A percentile compares a stretch with the other conserved stretches of the same genome.
Evolutionary conservation across 2,329 filamentous ascomycete genomes (phyloP).

Genomic region (Pleomassaria siparia): DNA sequence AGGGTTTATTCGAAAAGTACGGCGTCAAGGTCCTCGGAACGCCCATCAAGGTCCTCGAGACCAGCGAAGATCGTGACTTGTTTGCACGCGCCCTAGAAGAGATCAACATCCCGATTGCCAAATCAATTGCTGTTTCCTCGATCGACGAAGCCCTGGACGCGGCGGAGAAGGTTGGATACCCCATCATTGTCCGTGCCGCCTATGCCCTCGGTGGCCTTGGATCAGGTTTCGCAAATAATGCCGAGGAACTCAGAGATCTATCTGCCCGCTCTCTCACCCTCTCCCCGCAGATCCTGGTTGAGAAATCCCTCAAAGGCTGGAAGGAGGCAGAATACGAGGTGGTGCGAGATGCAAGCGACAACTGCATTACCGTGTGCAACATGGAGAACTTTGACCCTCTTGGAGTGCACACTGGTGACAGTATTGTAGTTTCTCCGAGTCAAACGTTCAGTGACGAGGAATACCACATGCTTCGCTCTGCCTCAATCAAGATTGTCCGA

Average conservation of each 20-base stretch:
- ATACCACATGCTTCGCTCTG: conserved; percentile 98
- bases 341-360: conserved; percentile 93
- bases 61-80: conserved; percentile 92
- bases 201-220: conserved; percentile 96
- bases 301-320: conserved; percentile 99
- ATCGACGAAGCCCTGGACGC: conserved; percentile 90
- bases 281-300: conserved; percentile 93
- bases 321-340: conserved; percentile 99
- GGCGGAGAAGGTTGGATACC: conserved; percentile 85
- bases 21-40: conserved; percentile 95
- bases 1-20: conserved; percentile 93
- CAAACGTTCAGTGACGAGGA: conserved; percentile 98
- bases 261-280: conserved; percentile 89
- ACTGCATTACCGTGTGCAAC: conserved; percentile 99
- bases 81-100: conserved; percentile 95
- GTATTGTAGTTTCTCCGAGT: conserved; percentile 94
- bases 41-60: conserved; percentile 89
- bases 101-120: conserved; percentile 95
- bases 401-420: conserved; percentile 97
- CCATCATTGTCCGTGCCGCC: conserved; percentile 95
- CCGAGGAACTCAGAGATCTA: conserved; percentile 91
- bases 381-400: conserved; percentile 99
- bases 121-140: conserved; percentile 89
- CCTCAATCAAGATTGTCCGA: conserved; percentile 96
- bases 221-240: conserved; percentile 92